phyloP scores from a whole-genome alignment of 768 basidiomycete genomes.

The Boletus patriciae region DNA sequence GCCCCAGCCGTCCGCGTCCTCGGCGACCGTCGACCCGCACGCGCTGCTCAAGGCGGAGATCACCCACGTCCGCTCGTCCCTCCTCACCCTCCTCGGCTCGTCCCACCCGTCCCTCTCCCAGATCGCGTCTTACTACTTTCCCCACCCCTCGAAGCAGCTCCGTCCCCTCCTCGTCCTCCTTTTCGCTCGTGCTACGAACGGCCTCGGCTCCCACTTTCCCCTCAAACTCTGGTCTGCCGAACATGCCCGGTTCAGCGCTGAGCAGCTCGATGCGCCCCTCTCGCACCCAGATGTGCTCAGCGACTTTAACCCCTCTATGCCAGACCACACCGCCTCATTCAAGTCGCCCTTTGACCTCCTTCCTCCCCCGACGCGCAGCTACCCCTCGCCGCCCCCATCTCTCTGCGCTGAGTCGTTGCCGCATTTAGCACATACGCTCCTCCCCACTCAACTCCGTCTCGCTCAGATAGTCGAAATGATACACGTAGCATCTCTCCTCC shows the following conservation, averaged over 20 bases:
- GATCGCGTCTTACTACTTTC: slow-evolving; percentile 91
- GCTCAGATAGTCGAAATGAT: slow-evolving; percentile 99
- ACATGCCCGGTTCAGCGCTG: slow-evolving; percentile 49
- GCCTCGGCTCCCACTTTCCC: slow-evolving; percentile 68
- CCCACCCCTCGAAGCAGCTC: slow-evolving; percentile 85
- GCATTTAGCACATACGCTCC: slow-evolving; percentile 37
- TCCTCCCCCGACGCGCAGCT: slow-evolving; percentile 31
- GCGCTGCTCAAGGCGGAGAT: slow-evolving; percentile 73
- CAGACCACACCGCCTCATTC: slow-evolving; percentile 73
- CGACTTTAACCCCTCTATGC: slow-evolving; percentile 89
- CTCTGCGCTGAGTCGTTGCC: slow-evolving; percentile 27
- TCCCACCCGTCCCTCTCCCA: slow-evolving; percentile 86
- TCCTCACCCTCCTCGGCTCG: slow-evolving; percentile 79
- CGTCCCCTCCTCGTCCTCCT: slow-evolving; percentile 88
- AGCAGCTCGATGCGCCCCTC: slow-evolving; percentile 78
- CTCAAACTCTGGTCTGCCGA: slow-evolving; percentile 63
- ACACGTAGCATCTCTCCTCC: slow-evolving; percentile 89
- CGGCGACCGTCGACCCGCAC: slow-evolving; percentile 56
- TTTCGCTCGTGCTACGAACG: slow-evolving; percentile 91
- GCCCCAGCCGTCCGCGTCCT: slow-evolving; percentile 14
- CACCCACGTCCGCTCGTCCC: slow-evolving; percentile 61
- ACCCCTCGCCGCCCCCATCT: slow-evolving; percentile 28
- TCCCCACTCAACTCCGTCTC: slow-evolving; percentile 88
- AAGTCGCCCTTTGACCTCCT: slow-evolving; percentile 52
- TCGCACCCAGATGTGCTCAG: slow-evolving; percentile 78